Percentiles rank a stretch among this genome's conserved stretches.
Evolutionary conservation across 2,329 filamentous ascomycete genomes (phyloP).

Genomic region (Xylariaceae sp.): DNA sequence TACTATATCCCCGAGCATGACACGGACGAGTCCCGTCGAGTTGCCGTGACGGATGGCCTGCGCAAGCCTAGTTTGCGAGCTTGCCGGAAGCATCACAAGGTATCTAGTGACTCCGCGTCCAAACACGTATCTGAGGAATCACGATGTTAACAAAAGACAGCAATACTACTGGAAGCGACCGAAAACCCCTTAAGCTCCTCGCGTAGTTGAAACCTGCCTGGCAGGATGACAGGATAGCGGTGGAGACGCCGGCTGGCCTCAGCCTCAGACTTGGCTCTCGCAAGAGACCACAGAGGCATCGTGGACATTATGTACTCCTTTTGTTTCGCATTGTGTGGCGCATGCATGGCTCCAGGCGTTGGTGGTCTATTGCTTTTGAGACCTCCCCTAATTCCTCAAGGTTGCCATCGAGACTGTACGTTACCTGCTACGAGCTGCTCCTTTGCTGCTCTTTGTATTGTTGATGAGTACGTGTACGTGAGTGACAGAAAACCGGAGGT

Average conservation of each 20-base stretch:
- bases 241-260: neutral
- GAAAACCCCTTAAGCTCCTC: conserved; percentile 46
- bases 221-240: neutral
- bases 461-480: neutral
- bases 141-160: conserved; percentile 35
- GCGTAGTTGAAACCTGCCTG: neutral
- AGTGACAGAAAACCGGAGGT: neutral
- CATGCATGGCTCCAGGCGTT: conserved; percentile 23
- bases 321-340: conserved; percentile 17
- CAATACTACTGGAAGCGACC: conserved; percentile 68
- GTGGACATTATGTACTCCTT: neutral
- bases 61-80: conserved; percentile 83
- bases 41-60: conserved; percentile 78
- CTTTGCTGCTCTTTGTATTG: neutral
- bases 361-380: conserved; percentile 4
- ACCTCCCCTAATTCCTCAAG: neutral
- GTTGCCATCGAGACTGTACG: neutral
- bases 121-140: conserved; percentile 11
- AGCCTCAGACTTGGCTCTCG: neutral
- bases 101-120: conserved; percentile 40
- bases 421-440: neutral
- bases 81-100: conserved; percentile 96
- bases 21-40: conserved; percentile 67
- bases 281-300: neutral
- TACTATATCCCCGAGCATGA: conserved; percentile 93